Evolutionary conservation across 805 yeast genomes (phyloP).

Genomic region (Ogataea pilisensis): DNA sequence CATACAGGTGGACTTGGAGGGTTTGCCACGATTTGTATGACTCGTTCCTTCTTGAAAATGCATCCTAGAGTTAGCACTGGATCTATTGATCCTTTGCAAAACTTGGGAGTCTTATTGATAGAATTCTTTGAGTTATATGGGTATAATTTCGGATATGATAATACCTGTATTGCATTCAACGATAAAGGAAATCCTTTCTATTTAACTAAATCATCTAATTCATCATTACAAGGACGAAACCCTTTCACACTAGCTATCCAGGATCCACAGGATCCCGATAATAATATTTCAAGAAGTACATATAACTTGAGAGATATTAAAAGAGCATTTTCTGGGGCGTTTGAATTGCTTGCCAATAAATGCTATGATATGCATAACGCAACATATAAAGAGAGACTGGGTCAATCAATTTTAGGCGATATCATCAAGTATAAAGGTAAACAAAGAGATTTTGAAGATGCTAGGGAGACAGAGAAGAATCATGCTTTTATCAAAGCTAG

Average conservation of each 20-base stretch:
- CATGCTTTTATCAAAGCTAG: slow-evolving; percentile 43
- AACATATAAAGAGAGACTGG: slow-evolving; percentile 60
- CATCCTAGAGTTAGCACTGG: slow-evolving; percentile 76
- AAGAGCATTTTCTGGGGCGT: slow-evolving; percentile 87
- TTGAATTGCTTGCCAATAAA: slow-evolving; percentile 65
- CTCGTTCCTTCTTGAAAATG: slow-evolving; percentile 67
- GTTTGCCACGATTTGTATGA: slow-evolving; percentile 84
- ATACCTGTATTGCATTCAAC: slow-evolving; percentile 64
- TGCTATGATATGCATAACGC: slow-evolving; percentile 71
- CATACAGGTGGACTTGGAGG: slow-evolving; percentile 96
- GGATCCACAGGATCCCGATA: slow-evolving; percentile 82
- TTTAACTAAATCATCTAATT: slow-evolving; percentile 45
- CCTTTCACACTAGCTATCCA: slow-evolving; percentile 71
- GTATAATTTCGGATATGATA: slow-evolving; percentile 79
- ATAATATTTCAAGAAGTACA: slow-evolving; percentile 83
- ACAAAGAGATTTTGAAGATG: slow-evolving; percentile 74
- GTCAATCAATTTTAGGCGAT: slow-evolving; percentile 74
- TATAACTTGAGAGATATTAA: slow-evolving; percentile 75
- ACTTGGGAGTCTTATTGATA: slow-evolving; percentile 79
- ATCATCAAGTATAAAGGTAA: slow-evolving; percentile 72
- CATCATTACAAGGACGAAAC: slow-evolving; percentile 40
- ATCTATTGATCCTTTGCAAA: slow-evolving; percentile 63
- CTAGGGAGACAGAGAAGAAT: slow-evolving; percentile 57
- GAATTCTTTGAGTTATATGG: slow-evolving; percentile 95
- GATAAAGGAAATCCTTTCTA: slow-evolving; percentile 54